Base-by-base conservation (phyloP, 768 basidiomycete species). In the Podaxis rugospora region DNA sequence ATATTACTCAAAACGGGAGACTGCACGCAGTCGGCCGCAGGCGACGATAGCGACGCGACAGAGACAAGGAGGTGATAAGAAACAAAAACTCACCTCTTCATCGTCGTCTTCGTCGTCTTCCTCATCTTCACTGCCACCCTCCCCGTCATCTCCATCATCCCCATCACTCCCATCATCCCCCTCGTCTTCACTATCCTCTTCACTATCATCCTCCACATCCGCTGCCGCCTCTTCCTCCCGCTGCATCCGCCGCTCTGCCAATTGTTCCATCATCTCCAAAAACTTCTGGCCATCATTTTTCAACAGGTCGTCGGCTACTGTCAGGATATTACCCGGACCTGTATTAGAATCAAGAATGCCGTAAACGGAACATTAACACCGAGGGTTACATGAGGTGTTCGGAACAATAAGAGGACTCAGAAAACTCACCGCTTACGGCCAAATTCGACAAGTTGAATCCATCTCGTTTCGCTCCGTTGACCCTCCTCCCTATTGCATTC, bases 181-280 rank as follows among this genome's bases (percentile, higher is more conserved):
- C 16, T 78, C 82, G 35, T 78, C 81, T 2, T 78, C 77, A 49
- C 76, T 71, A 46, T 80, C 78, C 28, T 80, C 78, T 25, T 81
- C 78, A 56, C 77, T 80, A 57, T 80, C 80, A 39, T 80, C 79
- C 63, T 80, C 78, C 7, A 79, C 76, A 63, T 76, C 75, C 0
- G 68, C 74, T 16, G 78, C 76, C 21, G 80, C 77, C 60, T 80
- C 79, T 56, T 95, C 90, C 70, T 98, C 95, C 3, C 95, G 84
- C 66, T 92, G 89, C 84, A 96, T 93, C 49, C 96, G 84, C 53
- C 93, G 84, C 69, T 97, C 94, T 0, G 96, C 95, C 18, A 99
- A 83, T 74, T 96, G 94, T 73, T 98, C 97, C 97, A 99, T 99
- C 97, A 99, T 99, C 79, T 99, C 97, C 67, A 99, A 78, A 78